Conservation (phyloP, 2,329 filamentous ascomycete species). For the Claviceps africana region DNA sequence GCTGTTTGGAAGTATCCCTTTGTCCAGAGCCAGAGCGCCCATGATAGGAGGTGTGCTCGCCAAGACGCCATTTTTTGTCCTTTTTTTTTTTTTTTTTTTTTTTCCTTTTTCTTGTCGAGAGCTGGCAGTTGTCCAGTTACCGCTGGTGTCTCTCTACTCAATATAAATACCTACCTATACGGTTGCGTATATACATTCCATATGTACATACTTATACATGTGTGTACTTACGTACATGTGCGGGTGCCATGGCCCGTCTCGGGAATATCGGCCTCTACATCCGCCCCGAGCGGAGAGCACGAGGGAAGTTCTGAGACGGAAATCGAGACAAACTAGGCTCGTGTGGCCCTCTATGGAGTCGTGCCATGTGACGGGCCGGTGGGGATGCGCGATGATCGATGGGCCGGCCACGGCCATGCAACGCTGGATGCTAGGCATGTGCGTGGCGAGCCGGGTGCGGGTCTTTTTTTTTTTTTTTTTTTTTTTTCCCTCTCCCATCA, state of each 20-base stretch:
- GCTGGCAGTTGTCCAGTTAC: neutral
- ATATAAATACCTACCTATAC: too few species aligned
- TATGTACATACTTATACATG: too few species aligned
- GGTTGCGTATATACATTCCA: too few species aligned
- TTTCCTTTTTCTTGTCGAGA: neutral
- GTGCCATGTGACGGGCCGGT: neutral
- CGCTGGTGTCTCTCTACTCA: too few species aligned
- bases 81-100: neutral
- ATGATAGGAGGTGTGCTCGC: slow-evolving; percentile 14
- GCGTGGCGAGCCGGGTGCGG: too few species aligned
- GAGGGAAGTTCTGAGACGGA: neutral
- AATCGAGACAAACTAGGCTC: neutral
- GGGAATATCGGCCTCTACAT: neutral
- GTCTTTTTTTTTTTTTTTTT: too few species aligned
- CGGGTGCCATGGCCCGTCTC: neutral
- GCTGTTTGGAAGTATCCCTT: slow-evolving; percentile 15
- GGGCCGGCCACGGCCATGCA: too few species aligned
- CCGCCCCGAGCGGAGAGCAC: neutral
- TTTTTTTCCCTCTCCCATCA: too few species aligned
- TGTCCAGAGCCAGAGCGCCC: slow-evolving; percentile 14
- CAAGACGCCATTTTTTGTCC: slow-evolving; percentile 12
- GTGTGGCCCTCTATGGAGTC: neutral
- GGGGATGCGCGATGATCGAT: neutral
- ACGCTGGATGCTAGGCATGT: too few species aligned
- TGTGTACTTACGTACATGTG: too few species aligned